Conservation (phyloP, 768 basidiomycete species). For the Rhizopogon salebrosus region DNA sequence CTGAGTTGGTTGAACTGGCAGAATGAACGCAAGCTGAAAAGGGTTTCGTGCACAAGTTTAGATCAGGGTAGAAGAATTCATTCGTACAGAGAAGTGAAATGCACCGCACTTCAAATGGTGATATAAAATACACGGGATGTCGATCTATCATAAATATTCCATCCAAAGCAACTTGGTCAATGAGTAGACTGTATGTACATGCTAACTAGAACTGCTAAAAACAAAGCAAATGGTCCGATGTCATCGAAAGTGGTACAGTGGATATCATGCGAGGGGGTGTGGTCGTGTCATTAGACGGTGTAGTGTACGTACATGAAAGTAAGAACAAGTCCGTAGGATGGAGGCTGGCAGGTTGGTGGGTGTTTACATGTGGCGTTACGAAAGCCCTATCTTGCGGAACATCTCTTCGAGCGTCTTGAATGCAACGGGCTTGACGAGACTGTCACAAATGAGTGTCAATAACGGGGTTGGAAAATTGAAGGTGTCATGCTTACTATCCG, state of each 20-base stretch:
- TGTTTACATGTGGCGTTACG: slow-evolving; percentile 30
- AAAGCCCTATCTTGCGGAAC: slow-evolving; percentile 65
- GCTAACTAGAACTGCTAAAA: neutral
- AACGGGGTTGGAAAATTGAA: slow-evolving; percentile 14
- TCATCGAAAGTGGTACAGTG: neutral
- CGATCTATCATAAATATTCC: no score
- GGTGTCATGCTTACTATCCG: slow-evolving; percentile 65
- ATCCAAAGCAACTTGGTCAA: no score
- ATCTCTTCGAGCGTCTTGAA: slow-evolving; percentile 85
- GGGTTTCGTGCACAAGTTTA: no score
- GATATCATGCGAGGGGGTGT: slow-evolving; percentile 1
- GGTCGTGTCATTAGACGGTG: neutral
- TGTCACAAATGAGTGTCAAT: slow-evolving; percentile 22
- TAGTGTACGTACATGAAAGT: neutral
- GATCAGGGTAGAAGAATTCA: no score
- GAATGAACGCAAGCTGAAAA: no score
- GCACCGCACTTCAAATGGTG: no score
- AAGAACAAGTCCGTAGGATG: neutral
- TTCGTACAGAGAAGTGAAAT: no score
- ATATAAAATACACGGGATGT: no score
- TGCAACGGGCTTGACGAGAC: slow-evolving; percentile 93
- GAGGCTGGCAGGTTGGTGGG: neutral
- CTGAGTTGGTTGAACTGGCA: no score
- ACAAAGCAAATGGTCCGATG: neutral
- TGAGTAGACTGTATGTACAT: no score